Base-by-base conservation (phyloP, 2,329 filamentous ascomycete species). In the Pseudogymnoascus sp. region DNA sequence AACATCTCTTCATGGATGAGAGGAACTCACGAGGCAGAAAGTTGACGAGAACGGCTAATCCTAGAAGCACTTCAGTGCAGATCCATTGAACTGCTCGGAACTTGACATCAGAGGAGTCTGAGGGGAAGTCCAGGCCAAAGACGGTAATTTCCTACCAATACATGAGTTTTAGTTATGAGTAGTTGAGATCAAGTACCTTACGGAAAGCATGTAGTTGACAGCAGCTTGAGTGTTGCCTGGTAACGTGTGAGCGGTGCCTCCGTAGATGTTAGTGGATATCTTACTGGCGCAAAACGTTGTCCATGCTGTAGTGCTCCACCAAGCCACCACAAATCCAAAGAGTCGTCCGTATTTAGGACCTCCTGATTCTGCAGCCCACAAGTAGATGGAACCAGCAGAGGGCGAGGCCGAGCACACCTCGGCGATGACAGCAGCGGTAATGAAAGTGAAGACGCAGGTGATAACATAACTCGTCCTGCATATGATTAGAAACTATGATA, bases 281-380 rank as follows among this genome's bases (percentile, higher is more conserved):
- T 63, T 69, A 76, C 80, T 82, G 2, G 80, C 80, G 69, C 80
- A 82, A 62, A 82, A 82, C 0, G 80, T 85, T 1, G 83, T 86
- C 83, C 83, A 86, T 1, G 83, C 83, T 0, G 83, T 85, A 0
- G 82, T 84, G 67, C 80, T 83, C 83, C 83, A 86, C 83, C 83
- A 86, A 0, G 83, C 83, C n/a, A 85, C 83, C n/a, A 84, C 72
- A 69, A 68, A 67, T 11, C 65, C 64, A 31, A 66, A 43, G 1
- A 68, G 58, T 33, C 76, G 71, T 12, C 78, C 78, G 66, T 76
- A 78, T 38, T 65, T 65, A 4, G 70, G 73, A 4, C 79, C 79
- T n/a, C 75, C 75, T 1, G 79, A 79, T 35, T 81, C 73, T 6
- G 75, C 75, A 3, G 80, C 78, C 79, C 79, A 82, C 61, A 81